phyloP scores from a whole-genome alignment of 495 filamentous ascomycete species.

The Antarctomyces pellizariae region DNA sequence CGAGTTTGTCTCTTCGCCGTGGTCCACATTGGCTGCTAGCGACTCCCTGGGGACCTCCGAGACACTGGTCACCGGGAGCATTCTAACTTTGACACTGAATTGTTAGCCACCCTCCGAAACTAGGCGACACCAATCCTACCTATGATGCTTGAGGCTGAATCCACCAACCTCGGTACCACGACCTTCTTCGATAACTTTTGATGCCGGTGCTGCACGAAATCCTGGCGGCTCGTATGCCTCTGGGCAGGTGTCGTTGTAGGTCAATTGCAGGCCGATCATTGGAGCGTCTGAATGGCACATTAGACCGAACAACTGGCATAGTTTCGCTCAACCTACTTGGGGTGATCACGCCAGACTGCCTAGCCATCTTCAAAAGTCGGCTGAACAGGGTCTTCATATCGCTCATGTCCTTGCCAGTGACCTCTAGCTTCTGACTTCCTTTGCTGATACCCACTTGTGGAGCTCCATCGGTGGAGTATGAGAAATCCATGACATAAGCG shows the following conservation, averaged over 20 bases:
- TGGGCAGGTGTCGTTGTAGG: constrained; percentile 3
- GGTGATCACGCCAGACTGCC: background rate
- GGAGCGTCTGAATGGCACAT: too few species aligned
- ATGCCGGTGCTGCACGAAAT: background rate
- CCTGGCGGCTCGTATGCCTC: constrained; percentile 3
- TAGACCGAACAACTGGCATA: too few species aligned
- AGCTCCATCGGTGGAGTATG: constrained; percentile 6
- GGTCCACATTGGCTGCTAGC: background rate
- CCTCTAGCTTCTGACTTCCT: constrained; percentile 1
- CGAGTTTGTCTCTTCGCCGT: too few species aligned
- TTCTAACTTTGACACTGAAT: too few species aligned
- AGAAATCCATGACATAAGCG: constrained; percentile 8
- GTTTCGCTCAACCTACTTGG: too few species aligned
- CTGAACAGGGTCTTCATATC: constrained; percentile 1
- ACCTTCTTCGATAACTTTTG: background rate
- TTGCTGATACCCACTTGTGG: background rate
- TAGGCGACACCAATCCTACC: constrained; percentile 1
- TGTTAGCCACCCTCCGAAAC: background rate
- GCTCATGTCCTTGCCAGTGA: constrained; percentile 6
- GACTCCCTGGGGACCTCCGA: background rate
- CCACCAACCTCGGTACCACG: background rate
- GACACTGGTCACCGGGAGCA: too few species aligned
- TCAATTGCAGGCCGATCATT: constrained; percentile 2
- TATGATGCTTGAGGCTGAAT: constrained; percentile 2
- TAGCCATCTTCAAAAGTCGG: constrained; percentile 1